These are phyloP conservation scores for Gillenia trifoliata DNA, from an alignment of 306 rosid genomes.

Conservation along the genomic window DNA sequence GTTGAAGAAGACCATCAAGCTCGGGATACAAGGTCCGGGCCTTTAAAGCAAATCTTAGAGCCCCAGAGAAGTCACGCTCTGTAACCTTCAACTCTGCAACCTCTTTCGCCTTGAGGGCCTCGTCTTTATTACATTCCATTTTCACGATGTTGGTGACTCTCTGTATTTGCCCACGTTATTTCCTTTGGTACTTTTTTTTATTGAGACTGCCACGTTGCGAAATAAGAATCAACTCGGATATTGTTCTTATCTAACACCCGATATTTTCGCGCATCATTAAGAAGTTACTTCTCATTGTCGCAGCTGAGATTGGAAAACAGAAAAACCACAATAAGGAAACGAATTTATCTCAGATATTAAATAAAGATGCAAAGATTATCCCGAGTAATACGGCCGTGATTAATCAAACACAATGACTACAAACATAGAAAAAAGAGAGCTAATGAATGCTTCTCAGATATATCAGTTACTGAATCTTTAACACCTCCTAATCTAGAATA, in stretches of 20 bases:
- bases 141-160: constrained; percentile 21
- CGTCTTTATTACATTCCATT: constrained; percentile 63
- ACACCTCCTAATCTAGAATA: neutral
- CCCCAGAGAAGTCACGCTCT: constrained; percentile 39
- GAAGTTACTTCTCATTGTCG: constrained; percentile 16
- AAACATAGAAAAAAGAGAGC: constrained; percentile 2
- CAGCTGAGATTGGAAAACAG: constrained; percentile 22
- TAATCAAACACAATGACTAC: constrained; percentile 15
- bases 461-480: constrained; percentile 20
- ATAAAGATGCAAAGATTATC: neutral
- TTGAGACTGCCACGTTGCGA: constrained; percentile 8
- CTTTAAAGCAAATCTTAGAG: constrained; percentile 53
- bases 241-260: constrained; percentile 12
- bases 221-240: constrained; percentile 8
- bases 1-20: constrained; percentile 55
- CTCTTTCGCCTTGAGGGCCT: constrained; percentile 51
- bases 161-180: constrained; percentile 8
- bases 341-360: constrained; percentile 24
- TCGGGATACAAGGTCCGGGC: constrained; percentile 56
- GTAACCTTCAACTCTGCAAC: constrained; percentile 60
- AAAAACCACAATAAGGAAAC: constrained; percentile 25
- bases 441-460: constrained; percentile 12
- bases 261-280: constrained; percentile 20
- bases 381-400: neutral
- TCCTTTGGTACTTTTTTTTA: constrained; percentile 18